Evolutionary conservation across 306 rosid species (phyloP).

Genomic region (Vigna trinervia): DNA sequence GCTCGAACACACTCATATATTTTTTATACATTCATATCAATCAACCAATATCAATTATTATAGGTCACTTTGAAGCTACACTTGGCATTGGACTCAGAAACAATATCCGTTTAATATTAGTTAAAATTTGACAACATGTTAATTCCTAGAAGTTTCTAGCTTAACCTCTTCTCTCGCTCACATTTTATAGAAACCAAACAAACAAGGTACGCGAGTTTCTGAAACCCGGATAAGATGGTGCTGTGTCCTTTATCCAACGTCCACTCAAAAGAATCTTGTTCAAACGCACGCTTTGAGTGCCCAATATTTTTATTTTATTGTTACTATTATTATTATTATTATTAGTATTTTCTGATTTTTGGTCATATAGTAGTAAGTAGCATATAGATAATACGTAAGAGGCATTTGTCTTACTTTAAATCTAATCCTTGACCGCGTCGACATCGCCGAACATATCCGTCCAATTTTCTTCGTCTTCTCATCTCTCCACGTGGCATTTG

Average conservation of each 20-base stretch:
- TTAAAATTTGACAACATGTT: conserved; percentile 8
- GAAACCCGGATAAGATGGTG: conserved; percentile 55
- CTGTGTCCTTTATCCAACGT: conserved; percentile 60
- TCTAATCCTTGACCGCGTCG: conserved; percentile 70
- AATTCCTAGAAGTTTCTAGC: conserved; percentile 10
- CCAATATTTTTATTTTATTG: background rate
- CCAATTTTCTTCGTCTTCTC: conserved; percentile 54
- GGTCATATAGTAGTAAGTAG: background rate
- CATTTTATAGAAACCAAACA: conserved; percentile 51
- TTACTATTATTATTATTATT: background rate
- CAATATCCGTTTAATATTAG: conserved; percentile 10
- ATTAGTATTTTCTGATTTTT: background rate
- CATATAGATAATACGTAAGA: conserved; percentile 27
- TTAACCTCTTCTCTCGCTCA: background rate
- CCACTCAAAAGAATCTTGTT: conserved; percentile 55
- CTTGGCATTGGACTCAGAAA: conserved; percentile 53
- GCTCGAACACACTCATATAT: conserved; percentile 31
- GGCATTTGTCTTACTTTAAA: conserved; percentile 50
- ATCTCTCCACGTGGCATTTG: conserved; percentile 83
- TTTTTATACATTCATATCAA: conserved; percentile 29
- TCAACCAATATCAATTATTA: conserved; percentile 43
- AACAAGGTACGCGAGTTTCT: conserved; percentile 35
- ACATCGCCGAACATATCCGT: conserved; percentile 67
- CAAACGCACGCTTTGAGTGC: conserved; percentile 54
- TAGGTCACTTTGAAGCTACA: conserved; percentile 58